Evolutionary conservation across 2,329 filamentous ascomycete species (phyloP), one percentile per base, ranked within the genome.

Genomic region (Penicillium sp.): DNA sequence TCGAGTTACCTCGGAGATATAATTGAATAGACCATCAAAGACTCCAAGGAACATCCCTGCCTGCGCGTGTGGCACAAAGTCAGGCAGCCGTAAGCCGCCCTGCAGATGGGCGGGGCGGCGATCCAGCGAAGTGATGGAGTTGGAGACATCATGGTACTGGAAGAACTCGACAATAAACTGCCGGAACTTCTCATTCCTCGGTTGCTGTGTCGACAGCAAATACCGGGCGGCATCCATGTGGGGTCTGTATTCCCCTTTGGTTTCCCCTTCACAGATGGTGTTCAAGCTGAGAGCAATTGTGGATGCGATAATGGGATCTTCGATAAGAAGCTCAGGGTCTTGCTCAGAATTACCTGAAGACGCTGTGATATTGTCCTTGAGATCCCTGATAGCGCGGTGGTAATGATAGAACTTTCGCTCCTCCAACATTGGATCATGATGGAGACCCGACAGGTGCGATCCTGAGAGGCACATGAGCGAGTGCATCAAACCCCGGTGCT

Each of bases 401-500:
- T 79, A 76, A 51, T 82, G 76, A 55, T 78, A 74, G 49, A 74
- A 68, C 56, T 80, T 79, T 38, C 80, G 72, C 49, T 78, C 72
- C 49, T 74, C 73, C 57, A 78, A 73, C 29, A 72, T 72, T 35
- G 73, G 69, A 45, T 75, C 74, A 1, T 75, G 73, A 51, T 74
- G 73, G 15, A 75, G 65, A 8, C 73, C 74, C 15, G 75, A 75
- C 45, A 82, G 67, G 60, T 95, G 88, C 53, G 83, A 88, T 58
- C 87, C 87, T 32, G 88, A 87, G 8, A 95, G 75, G 39, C 87
- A 88, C 46, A 95, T 77, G 43, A 95, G 82, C 10, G 88, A 93
- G 66, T 95, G 89, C 88, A 95, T 95, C 45, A 95, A 74, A 10
- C 88, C 88, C 54, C 82, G 78, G 64, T 95, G 84, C 53, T 83